Evolutionary conservation across 257 asterid species (phyloP), one percentile per base, ranked within the genome.

Genomic region (Plantago elongata): DNA sequence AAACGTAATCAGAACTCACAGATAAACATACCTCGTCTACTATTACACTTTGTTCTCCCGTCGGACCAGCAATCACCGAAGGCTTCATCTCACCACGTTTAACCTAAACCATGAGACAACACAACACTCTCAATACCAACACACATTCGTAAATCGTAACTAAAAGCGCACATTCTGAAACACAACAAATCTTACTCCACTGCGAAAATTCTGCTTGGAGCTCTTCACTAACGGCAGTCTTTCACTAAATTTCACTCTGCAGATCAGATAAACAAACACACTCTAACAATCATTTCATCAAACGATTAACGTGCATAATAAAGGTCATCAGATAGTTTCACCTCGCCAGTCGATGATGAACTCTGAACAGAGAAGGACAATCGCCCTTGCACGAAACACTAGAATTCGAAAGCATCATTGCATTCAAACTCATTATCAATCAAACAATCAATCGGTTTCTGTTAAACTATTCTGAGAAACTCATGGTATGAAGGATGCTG

Each of bases 1-100:
- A 9, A 54, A 2, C 0, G 44, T 47, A n/a, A 34, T 17, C 42
- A 15, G 46, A 9, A 66, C 0, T 17, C 27, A 66, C 56, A 51
- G 9, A 37, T 11, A 40, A 17, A 60, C 76, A 68, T 70, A 78
- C 87, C 84, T 74, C 79, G 64, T 78, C 78, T 51, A 69, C 70
- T 43, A 57, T 66, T 47, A 76, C 57, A 54, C 50, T 55, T 67
- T 64, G 79, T 61, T 75, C 77, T 44, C 70, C 80, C 18, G 69
- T 62, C 67, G 69, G 58, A 69, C 79, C 73, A 43, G 81, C 82
- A 30, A 46, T 51, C 48, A 46, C 66, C 13, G 9, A 14, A 10
- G 50, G 51, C 57, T 69, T 38, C 77, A 72, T 70, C 14, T 4
- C 30, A 43, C 15, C 51, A 43, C 29, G 72, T 13, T 68, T 63